phyloP scores from a whole-genome alignment of 441 rosid species.

The Biscutella laevigata region DNA sequence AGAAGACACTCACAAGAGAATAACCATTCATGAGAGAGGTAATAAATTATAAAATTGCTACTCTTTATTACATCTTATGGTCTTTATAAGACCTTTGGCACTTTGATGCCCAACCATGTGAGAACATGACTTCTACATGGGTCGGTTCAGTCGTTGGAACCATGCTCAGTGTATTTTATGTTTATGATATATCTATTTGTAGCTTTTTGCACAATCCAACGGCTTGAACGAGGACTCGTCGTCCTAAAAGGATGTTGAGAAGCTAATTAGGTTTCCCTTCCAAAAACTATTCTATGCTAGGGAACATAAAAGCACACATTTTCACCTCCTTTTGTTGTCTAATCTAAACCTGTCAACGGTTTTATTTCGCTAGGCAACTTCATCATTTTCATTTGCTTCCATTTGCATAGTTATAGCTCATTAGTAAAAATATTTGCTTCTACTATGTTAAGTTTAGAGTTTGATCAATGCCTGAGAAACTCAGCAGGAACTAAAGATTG shows the following conservation, averaged over 20 bases:
- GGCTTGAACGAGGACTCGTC: too few species aligned
- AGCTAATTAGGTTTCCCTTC: not conserved
- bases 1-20: conserved; percentile 29
- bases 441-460: not conserved
- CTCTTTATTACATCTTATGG: conserved; percentile 19
- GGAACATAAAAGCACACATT: conserved; percentile 2
- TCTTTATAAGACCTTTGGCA: conserved; percentile 19
- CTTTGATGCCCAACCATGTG: conserved; percentile 24
- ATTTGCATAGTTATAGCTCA: too few species aligned
- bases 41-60: conserved; percentile 16
- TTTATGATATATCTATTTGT: conserved; percentile 16
- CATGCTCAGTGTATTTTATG: conserved; percentile 25
- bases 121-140: conserved; percentile 24
- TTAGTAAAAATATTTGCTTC: not conserved
- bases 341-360: not conserved
- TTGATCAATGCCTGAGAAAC: conserved; percentile 7
- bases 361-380: not conserved
- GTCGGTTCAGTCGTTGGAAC: conserved; percentile 31
- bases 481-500: not conserved
- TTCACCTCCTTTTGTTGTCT: not conserved
- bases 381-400: not conserved
- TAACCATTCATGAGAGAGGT: conserved; percentile 26
- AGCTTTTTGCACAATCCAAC: conserved; percentile 23
- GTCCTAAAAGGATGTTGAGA: too few species aligned
- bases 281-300: conserved; percentile 4